Evolutionary conservation across 768 basidiomycete species (phyloP), one percentile per base, ranked within the genome.

Genomic region (Tulasnella sp.): DNA sequence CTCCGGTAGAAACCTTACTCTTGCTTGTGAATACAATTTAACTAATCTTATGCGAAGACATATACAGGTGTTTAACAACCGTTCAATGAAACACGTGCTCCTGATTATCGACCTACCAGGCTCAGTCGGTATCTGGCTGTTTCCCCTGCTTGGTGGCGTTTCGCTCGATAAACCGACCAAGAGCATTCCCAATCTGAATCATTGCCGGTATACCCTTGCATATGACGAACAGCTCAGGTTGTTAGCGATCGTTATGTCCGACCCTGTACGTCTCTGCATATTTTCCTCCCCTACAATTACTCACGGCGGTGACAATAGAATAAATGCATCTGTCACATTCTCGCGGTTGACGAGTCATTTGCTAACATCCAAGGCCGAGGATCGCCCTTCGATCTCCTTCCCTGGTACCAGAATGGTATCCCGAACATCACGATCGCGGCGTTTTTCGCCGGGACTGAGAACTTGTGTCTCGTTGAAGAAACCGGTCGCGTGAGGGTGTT

Each of bases 171-270:
- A 32, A 29, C 27, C 46, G 5, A 48, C 46, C 9, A 29, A 32
- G 27, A 48, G 27, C 25, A 48, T 48, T 29, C 32, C 34, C 50
- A 40, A 52, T 9, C 25, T 35, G 8, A 6, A 3, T 8, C 62
- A 69, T 79, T 12, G 79, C 76, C 0, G 64, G 69, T 69, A 71
- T 45, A 15, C 75, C 6, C 50, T 80, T 3, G 70, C 79, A 0
- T 79, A 73, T 58, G 78, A 82, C 43, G 79, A 81, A 61, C 64
- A 68, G 8, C 77, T 72, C 59, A 72, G 74, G 2, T 71, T 76
- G 65, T 61, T 82, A 17, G 72, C 73, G 0, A 15, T 57, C 14
- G 42, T 27, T 31, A 23, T 23, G 11, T 46, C 37, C 11, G 55
- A 57, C n/a, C n/a, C n/a, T n/a, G n/a, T n/a, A n/a, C n/a, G n/a